Evolutionary conservation across 2,329 filamentous ascomycete species (phyloP).

Genomic region (Botrytis byssoidea): DNA sequence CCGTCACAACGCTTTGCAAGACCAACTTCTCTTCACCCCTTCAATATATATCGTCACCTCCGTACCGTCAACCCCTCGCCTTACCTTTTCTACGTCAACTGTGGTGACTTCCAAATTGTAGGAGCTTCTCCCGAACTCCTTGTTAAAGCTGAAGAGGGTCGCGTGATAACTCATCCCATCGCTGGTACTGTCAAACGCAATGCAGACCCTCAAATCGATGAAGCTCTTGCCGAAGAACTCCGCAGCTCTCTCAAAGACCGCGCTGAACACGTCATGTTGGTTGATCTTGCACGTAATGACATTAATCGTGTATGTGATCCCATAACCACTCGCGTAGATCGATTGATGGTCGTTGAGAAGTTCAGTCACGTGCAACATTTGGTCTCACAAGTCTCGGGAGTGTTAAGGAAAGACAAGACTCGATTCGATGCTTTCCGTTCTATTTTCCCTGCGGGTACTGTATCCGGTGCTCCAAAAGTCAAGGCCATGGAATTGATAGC

Average conservation of each 20-base stretch:
- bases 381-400: conserved; percentile 90
- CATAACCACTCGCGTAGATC: conserved; percentile 82
- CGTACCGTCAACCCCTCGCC: conserved; percentile 97
- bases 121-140: conserved; percentile 93
- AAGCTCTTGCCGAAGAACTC: conserved; percentile 72
- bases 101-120: conserved; percentile 88
- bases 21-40: conserved; percentile 87
- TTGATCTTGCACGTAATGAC: conserved; percentile 93
- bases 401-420: conserved; percentile 79
- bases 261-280: conserved; percentile 95
- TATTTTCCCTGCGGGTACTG: conserved; percentile 95
- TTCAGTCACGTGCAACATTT: conserved; percentile 98
- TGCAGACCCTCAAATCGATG: conserved; percentile 76
- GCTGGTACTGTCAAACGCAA: conserved; percentile 92
- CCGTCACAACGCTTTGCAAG: conserved; percentile 90
- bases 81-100: conserved; percentile 95
- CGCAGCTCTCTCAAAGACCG: conserved; percentile 83
- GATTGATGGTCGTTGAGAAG: conserved; percentile 88
- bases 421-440: conserved; percentile 94
- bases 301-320: conserved; percentile 95
- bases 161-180: conserved; percentile 95
- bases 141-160: conserved; percentile 82
- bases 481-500: conserved; percentile 96
- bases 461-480: conserved; percentile 93
- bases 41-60: conserved; percentile 96